Conservation (phyloP, 352 stramenopile genomes). For the Pythium aristosporum region DNA sequence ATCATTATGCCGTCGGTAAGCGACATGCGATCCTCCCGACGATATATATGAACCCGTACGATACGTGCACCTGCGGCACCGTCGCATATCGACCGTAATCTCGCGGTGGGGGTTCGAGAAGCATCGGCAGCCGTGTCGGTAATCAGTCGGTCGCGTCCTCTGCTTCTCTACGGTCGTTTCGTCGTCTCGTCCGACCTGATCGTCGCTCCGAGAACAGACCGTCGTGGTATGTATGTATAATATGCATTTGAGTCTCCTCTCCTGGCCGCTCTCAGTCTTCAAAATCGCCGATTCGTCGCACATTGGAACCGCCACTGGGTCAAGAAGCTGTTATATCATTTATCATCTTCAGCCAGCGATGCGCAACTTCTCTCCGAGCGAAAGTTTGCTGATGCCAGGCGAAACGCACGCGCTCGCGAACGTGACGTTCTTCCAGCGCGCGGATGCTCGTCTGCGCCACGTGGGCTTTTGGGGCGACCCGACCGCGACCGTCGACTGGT, state of each 20-base stretch:
- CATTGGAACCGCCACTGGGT: too few species aligned
- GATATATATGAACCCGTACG: not conserved
- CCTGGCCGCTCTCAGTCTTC: not conserved
- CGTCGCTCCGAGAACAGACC: too few species aligned
- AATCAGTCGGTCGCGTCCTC: not conserved
- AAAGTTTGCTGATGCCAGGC: not conserved
- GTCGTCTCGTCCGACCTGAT: not conserved
- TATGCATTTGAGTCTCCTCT: too few species aligned
- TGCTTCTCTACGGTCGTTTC: not conserved
- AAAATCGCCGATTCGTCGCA: not conserved
- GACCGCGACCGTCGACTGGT: constrained; percentile 87
- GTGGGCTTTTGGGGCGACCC: constrained; percentile 48
- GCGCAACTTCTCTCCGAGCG: not conserved
- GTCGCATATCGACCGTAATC: not conserved
- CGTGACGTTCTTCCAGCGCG: not conserved
- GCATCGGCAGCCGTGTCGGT: not conserved
- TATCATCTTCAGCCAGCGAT: not conserved
- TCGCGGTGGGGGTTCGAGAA: not conserved
- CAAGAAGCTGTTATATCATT: not conserved
- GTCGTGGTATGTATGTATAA: too few species aligned
- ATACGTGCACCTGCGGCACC: not conserved
- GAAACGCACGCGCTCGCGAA: not conserved
- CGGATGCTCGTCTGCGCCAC: not conserved
- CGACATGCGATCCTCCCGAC: not conserved
- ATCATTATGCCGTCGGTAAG: not conserved